Evolutionary conservation across 2,329 filamentous ascomycete genomes (phyloP).

Genomic region (Chrysosporium queenslandicum): DNA sequence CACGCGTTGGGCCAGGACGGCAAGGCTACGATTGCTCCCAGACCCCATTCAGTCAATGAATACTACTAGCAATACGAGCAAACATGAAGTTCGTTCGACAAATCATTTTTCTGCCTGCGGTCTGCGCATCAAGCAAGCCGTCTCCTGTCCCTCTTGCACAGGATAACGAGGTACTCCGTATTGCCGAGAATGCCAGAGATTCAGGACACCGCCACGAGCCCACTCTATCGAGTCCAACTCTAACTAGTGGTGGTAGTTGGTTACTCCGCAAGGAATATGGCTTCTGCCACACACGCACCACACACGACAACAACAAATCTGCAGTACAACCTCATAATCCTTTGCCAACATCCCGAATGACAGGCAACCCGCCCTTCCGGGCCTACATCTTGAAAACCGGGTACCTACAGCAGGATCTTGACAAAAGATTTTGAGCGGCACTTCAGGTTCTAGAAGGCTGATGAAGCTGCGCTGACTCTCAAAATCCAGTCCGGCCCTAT

Average conservation of each 20-base stretch:
- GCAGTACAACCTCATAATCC: conserved; percentile 6
- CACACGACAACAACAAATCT: no score
- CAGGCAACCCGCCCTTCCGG: not conserved
- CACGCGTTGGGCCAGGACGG: not conserved
- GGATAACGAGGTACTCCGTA: not conserved
- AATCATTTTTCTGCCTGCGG: not conserved
- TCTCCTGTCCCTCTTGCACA: not conserved
- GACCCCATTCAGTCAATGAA: not conserved
- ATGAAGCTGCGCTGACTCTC: no score
- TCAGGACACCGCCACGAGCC: not conserved
- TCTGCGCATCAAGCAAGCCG: not conserved
- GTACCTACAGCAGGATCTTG: conserved; percentile 5
- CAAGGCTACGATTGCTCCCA: not conserved
- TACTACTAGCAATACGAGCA: not conserved
- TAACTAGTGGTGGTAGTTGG: not conserved
- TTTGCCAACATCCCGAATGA: conserved; percentile 3
- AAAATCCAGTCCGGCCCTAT: not conserved
- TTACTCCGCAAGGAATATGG: not conserved
- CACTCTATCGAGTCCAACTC: not conserved
- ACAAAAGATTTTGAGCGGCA: not conserved
- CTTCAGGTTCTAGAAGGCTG: no score
- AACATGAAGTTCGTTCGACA: no score
- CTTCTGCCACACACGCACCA: conserved; percentile 6
- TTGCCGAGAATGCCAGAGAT: not conserved
- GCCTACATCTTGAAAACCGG: not conserved